A percentile compares a stretch with the other conserved stretches of the same genome.
These are phyloP conservation scores for Vanrija humicola DNA, from an alignment of 1,284 basidiomycete genomes.

Conservation along the genomic window DNA sequence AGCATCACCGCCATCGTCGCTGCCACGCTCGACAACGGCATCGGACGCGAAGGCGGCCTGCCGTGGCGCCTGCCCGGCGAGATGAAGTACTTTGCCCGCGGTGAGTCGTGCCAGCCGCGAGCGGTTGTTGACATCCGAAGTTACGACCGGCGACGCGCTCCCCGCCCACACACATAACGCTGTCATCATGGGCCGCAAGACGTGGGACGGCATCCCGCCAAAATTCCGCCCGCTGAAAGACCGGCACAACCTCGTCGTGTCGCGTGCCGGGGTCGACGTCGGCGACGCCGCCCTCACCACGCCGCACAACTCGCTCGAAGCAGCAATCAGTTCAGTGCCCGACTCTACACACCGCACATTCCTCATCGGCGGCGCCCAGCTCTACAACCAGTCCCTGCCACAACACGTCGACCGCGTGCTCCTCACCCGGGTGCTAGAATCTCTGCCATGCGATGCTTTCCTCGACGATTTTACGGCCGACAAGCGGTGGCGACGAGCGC, in stretches of 20 bases:
- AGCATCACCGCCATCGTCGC: slow-evolving; percentile 85
- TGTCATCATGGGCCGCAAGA: slow-evolving; percentile 94
- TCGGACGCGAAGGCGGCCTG: slow-evolving; percentile 68
- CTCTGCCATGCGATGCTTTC: slow-evolving; percentile 82
- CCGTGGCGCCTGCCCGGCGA: slow-evolving; percentile 90
- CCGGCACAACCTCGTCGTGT: slow-evolving; percentile 78
- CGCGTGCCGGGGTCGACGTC: slow-evolving; percentile 62
- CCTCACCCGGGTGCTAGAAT: slow-evolving; percentile 71
- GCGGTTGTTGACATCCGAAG: slow-evolving; percentile 20
- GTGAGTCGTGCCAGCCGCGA: slow-evolving; percentile 23
- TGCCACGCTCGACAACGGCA: slow-evolving; percentile 80
- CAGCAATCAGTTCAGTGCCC: slow-evolving; percentile 29
- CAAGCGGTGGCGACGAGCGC: slow-evolving; percentile 57
- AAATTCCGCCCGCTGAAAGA: slow-evolving; percentile 78
- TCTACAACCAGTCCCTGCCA: slow-evolving; percentile 69
- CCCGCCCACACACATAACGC: slow-evolving; percentile 59
- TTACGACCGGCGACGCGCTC: slow-evolving; percentile 38
- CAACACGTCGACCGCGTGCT: slow-evolving; percentile 70
- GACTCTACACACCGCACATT: slow-evolving; percentile 53
- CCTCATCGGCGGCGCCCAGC: slow-evolving; percentile 82
- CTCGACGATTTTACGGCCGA: slow-evolving; percentile 65
- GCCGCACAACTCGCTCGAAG: slow-evolving; percentile 32
- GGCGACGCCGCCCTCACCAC: slow-evolving; percentile 49
- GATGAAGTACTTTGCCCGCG: slow-evolving; percentile 86
- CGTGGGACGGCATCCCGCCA: slow-evolving; percentile 95